phyloP scores from a whole-genome alignment of 1,284 basidiomycete species.

The Trichosporon sp. region DNA sequence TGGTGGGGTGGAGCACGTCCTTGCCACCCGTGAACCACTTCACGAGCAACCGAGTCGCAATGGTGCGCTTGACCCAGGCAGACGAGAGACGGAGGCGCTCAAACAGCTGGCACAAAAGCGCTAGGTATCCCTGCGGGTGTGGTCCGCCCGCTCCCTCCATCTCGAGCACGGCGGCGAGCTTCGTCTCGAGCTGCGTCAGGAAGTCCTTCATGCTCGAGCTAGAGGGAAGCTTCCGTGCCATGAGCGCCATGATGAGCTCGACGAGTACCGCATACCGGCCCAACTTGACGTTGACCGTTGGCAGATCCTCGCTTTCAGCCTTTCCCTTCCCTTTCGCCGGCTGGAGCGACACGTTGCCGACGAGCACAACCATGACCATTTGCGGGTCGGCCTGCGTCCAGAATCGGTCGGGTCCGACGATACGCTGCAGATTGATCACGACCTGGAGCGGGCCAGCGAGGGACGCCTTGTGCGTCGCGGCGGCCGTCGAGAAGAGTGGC shows the following conservation, averaged over 20 bases:
- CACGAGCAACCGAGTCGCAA: conserved; percentile 24
- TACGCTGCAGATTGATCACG: conserved; percentile 61
- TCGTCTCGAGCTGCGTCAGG: conserved; percentile 63
- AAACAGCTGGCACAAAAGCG: conserved; percentile 42
- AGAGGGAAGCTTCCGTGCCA: background rate
- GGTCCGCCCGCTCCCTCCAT: conserved; percentile 61
- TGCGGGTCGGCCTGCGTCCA: conserved; percentile 70
- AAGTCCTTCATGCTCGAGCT: conserved; percentile 53
- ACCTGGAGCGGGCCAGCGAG: conserved; percentile 65
- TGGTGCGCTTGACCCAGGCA: conserved; percentile 25
- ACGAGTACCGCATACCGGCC: conserved; percentile 69
- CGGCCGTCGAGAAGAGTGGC: conserved; percentile 70
- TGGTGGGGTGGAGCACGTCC: background rate
- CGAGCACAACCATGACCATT: conserved; percentile 71
- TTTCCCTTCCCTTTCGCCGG: conserved; percentile 51
- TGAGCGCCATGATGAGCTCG: conserved; percentile 65
- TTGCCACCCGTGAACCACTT: conserved; percentile 22
- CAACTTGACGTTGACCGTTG: conserved; percentile 62
- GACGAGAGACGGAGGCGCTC: conserved; percentile 32
- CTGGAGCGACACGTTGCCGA: conserved; percentile 41
- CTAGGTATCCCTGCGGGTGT: conserved; percentile 39
- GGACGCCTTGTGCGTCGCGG: conserved; percentile 64
- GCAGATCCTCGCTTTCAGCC: conserved; percentile 37
- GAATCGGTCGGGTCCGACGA: conserved; percentile 62
- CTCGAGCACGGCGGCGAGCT: conserved; percentile 65